A percentile compares a stretch with the other conserved stretches of the same genome.
phyloP scores from a whole-genome alignment of 176 grass and related monocot species.

The Olyra latifolia region DNA sequence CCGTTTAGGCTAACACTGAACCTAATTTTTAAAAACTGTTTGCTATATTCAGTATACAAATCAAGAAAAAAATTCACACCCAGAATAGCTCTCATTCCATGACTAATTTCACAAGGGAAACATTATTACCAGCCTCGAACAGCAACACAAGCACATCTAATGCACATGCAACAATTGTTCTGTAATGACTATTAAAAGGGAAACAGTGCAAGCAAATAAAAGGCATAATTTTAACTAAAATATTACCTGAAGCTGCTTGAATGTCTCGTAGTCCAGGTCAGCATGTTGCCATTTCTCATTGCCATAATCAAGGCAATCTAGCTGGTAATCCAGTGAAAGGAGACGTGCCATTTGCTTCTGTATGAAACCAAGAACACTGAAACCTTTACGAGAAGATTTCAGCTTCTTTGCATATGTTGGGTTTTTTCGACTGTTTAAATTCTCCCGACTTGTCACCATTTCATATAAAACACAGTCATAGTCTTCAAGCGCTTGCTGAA shows the following conservation, averaged over 20 bases:
- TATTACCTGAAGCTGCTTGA: slow-evolving; percentile 76
- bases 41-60: slow-evolving; percentile 21
- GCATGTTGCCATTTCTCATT: slow-evolving; percentile 78
- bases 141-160: not conserved
- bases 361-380: slow-evolving; percentile 82
- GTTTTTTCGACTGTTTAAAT: slow-evolving; percentile 41
- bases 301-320: slow-evolving; percentile 88
- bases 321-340: slow-evolving; percentile 87
- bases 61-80: not conserved
- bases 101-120: not conserved
- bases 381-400: slow-evolving; percentile 57
- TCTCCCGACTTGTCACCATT: slow-evolving; percentile 64
- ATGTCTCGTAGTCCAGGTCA: slow-evolving; percentile 89
- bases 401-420: slow-evolving; percentile 40
- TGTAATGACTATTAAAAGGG: not conserved
- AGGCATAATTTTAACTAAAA: not conserved
- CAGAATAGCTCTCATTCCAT: not conserved
- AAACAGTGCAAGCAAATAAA: slow-evolving; percentile 1
- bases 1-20: too few relatives aligned
- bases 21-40: slow-evolving; percentile 1
- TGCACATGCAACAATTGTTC: not conserved
- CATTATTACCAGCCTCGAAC: not conserved
- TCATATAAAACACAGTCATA: slow-evolving; percentile 94
- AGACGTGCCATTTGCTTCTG: slow-evolving; percentile 74
- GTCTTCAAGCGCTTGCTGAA: slow-evolving; percentile 64